Base-by-base conservation (phyloP, 1,284 basidiomycete species). In the Vanrija humicola region DNA sequence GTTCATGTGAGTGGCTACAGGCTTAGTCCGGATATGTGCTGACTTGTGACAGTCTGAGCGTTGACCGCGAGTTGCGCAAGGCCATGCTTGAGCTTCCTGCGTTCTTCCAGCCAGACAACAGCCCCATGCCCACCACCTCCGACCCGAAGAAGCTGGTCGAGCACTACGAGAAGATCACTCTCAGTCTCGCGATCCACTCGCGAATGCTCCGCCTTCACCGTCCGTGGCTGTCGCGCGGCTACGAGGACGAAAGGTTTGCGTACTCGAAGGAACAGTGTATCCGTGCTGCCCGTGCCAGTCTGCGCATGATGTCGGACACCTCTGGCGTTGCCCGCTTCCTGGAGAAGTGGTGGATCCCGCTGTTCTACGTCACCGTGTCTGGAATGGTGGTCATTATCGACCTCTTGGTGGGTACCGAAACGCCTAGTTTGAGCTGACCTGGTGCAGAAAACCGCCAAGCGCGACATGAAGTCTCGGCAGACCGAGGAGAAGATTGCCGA, bases 251-350 rank as follows among this genome's bases (percentile, higher is more conserved):
- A 49, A 54, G 68, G 57, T 69, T 43, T 70, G 68, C 71, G 12
- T 77, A 77, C 61, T 77, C 76, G 8, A 75, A 73, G 45, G 72
- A 76, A 52, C 75, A 76, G 55, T 78, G 77, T 56, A 75, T 78
- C 34, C 66, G 71, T 9, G 76, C 77, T 5, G 76, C 77, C 8
- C 68, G 76, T 43, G 74, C 74, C 18, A 72, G 67, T 51, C 52
- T 78, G 60, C 65, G 71, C 52, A 68, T 78, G 61, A 76, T 78
- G 70, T 65, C 64, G 43, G 69, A 70, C 53, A 62, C 66, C 21
- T 59, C 66, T 50, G 72, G 72, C 0, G 69, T 69, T 5, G 73
- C 73, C 21, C 61, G 67, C 14, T 78, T 77, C 61, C 54, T 78
- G 47, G 76, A 78, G 52, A 73, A 74, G 64, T 78, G 77, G 77